Conservation (phyloP, 2,329 filamentous ascomycete species). For the Davidsoniella eucalypti region DNA sequence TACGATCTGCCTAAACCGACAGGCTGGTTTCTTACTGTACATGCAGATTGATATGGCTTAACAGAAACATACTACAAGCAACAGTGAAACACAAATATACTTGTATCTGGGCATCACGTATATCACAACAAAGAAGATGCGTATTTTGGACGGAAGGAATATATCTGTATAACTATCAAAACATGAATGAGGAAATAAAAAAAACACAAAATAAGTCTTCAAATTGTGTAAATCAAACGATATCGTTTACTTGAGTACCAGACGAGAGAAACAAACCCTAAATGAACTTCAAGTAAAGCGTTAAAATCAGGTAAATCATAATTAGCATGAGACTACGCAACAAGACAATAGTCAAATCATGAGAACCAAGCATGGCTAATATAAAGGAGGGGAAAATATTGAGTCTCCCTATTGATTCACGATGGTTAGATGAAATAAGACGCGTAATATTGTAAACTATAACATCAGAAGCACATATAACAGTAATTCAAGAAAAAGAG, state of each 20-base stretch:
- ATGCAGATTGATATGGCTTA: background rate
- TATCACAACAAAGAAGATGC: background rate
- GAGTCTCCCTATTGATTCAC: too few species aligned
- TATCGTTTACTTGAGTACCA: too few species aligned
- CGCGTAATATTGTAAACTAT: too few species aligned
- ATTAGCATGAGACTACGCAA: too few species aligned
- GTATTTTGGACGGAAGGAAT: background rate
- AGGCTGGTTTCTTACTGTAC: background rate
- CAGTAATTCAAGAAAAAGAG: background rate
- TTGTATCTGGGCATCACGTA: background rate
- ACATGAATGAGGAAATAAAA: background rate
- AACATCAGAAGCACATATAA: background rate
- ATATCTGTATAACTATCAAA: background rate
- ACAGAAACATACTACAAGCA: background rate
- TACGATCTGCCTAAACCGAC: too few species aligned
- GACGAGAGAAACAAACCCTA: too few species aligned
- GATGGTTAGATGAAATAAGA: too few species aligned
- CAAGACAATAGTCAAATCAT: too few species aligned
- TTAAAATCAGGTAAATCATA: too few species aligned
- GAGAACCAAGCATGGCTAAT: too few species aligned
- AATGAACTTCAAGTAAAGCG: too few species aligned
- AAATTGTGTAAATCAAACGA: background rate
- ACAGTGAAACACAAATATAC: background rate
- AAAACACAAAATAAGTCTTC: background rate
- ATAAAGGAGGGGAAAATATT: too few species aligned